A percentile compares a stretch with the other conserved stretches of the same genome.
Evolutionary conservation across 495 filamentous ascomycete genomes (phyloP).

Genomic region (Penicillium verhagenii): DNA sequence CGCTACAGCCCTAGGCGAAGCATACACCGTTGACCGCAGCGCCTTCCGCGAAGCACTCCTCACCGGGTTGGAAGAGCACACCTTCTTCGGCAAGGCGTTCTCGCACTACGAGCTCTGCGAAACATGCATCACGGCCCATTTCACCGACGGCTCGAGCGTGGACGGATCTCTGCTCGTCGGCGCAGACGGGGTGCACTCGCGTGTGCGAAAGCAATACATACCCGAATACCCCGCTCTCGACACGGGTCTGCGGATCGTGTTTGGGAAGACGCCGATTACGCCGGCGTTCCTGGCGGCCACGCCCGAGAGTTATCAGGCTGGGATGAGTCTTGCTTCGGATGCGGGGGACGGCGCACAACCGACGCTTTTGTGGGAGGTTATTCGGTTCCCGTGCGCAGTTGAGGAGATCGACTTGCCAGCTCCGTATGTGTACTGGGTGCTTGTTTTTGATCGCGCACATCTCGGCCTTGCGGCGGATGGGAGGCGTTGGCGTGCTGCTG

Average conservation of each 20-base stretch:
- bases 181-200: constrained; percentile 44
- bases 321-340: constrained; percentile 15
- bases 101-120: constrained; percentile 29
- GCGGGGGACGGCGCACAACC: constrained; percentile 25
- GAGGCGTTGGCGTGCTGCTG: constrained; percentile 19
- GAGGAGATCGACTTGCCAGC: constrained; percentile 19
- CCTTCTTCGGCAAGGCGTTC: constrained; percentile 45
- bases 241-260: constrained; percentile 43
- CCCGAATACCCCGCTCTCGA: constrained; percentile 41
- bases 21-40: constrained; percentile 29
- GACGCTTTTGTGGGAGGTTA: constrained; percentile 36
- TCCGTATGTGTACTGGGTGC: constrained; percentile 44
- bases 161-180: constrained; percentile 43
- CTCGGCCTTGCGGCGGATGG: constrained; percentile 18
- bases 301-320: constrained; percentile 2
- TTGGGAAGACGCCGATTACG: constrained; percentile 23
- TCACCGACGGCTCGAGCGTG: constrained; percentile 36
- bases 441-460: constrained; percentile 21
- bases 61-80: constrained; percentile 30
- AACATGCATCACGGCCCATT: constrained; percentile 32
- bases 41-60: constrained; percentile 29
- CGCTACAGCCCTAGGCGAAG: not conserved
- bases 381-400: constrained; percentile 25
- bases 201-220: constrained; percentile 40
- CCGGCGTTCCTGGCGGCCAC: constrained; percentile 6